These are phyloP conservation scores for Geosmithia morbida DNA, from an alignment of 2,329 filamentous ascomycete genomes.

Conservation along the genomic window DNA sequence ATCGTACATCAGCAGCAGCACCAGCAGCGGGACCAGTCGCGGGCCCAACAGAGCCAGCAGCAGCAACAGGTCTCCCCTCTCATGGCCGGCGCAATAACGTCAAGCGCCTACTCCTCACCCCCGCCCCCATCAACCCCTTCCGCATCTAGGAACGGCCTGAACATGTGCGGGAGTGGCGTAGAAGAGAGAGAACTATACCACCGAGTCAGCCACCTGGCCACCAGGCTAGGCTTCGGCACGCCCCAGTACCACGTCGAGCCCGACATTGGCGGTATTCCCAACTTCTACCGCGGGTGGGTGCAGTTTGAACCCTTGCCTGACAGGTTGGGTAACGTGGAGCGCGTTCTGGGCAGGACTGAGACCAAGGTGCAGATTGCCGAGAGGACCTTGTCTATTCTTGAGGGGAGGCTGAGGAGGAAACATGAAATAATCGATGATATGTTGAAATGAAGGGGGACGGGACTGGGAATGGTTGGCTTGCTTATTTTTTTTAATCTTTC, in stretches of 20 bases:
- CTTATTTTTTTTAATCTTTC: too few species aligned
- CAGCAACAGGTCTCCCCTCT: too few species aligned
- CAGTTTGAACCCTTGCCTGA: constrained; percentile 19
- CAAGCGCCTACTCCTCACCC: too few species aligned
- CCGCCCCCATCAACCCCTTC: too few species aligned
- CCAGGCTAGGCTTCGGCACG: constrained; percentile 12
- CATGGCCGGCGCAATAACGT: too few species aligned
- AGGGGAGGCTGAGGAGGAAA: constrained; percentile 8
- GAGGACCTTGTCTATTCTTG: constrained; percentile 21
- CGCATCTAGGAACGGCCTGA: too few species aligned
- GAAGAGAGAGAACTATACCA: too few species aligned
- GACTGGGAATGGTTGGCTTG: too few species aligned
- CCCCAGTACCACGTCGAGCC: constrained; percentile 18
- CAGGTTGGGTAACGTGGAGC: constrained; percentile 15
- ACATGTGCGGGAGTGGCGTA: too few species aligned
- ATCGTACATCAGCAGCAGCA: too few species aligned
- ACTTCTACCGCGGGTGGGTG: constrained; percentile 20
- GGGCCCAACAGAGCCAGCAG: too few species aligned
- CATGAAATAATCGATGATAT: neutral
- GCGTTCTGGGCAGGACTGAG: constrained; percentile 16
- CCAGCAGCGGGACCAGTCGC: too few species aligned
- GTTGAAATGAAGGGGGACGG: neutral
- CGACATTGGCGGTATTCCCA: constrained; percentile 4
- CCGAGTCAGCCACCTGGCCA: constrained; percentile 16
- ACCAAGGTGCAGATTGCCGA: constrained; percentile 24